A percentile compares a stretch with the other conserved stretches of the same genome.
Evolutionary conservation across 1,284 basidiomycete genomes (phyloP).

Genomic region (Vanrija sp.): DNA sequence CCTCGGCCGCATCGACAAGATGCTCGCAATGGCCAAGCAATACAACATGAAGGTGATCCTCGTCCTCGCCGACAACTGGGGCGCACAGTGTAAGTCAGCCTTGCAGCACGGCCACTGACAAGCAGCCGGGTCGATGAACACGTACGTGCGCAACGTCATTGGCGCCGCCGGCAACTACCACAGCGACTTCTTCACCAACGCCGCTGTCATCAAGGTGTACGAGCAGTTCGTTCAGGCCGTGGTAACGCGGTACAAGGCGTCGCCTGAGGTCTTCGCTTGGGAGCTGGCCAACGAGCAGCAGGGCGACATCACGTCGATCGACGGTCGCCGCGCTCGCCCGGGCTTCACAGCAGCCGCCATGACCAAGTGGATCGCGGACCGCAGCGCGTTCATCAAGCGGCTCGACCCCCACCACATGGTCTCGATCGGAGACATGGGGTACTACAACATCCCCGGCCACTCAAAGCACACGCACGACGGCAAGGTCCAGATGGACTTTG

Average conservation of each 20-base stretch:
- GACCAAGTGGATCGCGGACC: constrained; percentile 54
- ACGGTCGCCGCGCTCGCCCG: constrained; percentile 21
- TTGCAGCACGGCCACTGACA: not conserved
- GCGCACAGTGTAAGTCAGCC: no score
- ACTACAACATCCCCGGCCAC: constrained; percentile 55
- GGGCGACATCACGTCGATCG: constrained; percentile 48
- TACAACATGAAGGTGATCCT: not conserved
- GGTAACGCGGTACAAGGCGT: constrained; percentile 57
- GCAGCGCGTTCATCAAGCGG: constrained; percentile 52
- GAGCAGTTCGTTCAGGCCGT: constrained; percentile 59
- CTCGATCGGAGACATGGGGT: constrained; percentile 59
- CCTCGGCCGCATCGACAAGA: not conserved
- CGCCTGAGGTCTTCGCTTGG: constrained; percentile 58
- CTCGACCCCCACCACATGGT: constrained; percentile 64
- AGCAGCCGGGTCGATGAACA: not conserved
- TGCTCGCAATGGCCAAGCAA: not conserved
- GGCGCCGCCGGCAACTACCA: constrained; percentile 43
- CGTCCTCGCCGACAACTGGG: no score
- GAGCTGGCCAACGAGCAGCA: constrained; percentile 64
- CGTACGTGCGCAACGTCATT: not conserved
- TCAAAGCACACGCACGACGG: constrained; percentile 60
- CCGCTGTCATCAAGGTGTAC: constrained; percentile 55
- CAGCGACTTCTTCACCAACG: constrained; percentile 59
- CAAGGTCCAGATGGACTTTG: constrained; percentile 41
- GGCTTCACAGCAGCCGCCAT: constrained; percentile 54